phyloP scores from a whole-genome alignment of 352 stramenopile genomes.

The Phytophthora pseudosyringae region DNA sequence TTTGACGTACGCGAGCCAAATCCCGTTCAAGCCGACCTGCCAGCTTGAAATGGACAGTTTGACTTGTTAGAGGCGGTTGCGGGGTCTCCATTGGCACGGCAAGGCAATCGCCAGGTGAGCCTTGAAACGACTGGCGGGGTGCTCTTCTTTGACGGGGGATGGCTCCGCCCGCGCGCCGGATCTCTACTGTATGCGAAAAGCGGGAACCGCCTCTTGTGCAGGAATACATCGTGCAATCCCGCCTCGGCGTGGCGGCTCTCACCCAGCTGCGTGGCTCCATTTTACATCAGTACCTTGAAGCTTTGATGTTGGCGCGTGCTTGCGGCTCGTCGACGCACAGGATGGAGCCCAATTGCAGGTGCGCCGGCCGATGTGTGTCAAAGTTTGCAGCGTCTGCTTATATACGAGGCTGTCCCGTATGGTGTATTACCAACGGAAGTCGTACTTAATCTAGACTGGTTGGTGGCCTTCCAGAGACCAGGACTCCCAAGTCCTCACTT shows the following conservation, averaged over 20 bases:
- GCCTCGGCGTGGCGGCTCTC: constrained; percentile 1
- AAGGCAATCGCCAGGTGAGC: too few species aligned
- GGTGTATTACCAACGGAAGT: too few species aligned
- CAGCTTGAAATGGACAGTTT: not conserved
- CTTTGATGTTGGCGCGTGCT: not conserved
- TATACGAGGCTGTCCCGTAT: too few species aligned
- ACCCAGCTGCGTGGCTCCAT: constrained; percentile 12
- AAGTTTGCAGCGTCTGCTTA: too few species aligned
- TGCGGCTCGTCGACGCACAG: too few species aligned
- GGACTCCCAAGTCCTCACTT: too few species aligned
- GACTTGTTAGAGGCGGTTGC: too few species aligned
- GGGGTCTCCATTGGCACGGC: too few species aligned
- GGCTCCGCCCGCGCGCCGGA: constrained; percentile 7
- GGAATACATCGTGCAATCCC: constrained; percentile 21
- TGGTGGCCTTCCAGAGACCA: too few species aligned
- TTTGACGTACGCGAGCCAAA: constrained; percentile 3
- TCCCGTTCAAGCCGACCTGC: constrained; percentile 19
- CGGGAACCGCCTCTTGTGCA: constrained; percentile 21
- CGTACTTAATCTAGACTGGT: too few species aligned
- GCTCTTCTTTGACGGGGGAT: constrained; percentile 6
- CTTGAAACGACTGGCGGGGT: constrained; percentile 7
- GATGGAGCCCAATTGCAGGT: not conserved
- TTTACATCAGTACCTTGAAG: constrained; percentile 8
- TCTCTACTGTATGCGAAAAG: constrained; percentile 34
- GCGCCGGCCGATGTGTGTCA: not conserved